Conservation (phyloP, 306 rosid genomes). For the Fragaria nilgerrensis region DNA sequence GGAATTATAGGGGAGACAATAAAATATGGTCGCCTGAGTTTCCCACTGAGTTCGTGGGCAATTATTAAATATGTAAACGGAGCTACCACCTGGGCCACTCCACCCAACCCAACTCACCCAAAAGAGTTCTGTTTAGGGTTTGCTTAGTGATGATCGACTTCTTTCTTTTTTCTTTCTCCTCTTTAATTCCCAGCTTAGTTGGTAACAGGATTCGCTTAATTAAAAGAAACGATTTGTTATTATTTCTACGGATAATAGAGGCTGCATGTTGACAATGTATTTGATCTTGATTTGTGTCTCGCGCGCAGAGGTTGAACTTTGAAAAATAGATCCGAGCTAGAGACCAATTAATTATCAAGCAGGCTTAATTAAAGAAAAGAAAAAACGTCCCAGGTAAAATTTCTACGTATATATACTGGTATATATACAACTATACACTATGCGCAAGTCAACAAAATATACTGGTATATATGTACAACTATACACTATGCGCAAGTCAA, state of each 20-base stretch:
- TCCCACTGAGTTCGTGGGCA: slow-evolving; percentile 86
- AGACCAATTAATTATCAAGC: not conserved
- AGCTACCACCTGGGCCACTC: slow-evolving; percentile 42
- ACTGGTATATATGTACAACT: too few species aligned
- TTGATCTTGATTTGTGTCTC: not conserved
- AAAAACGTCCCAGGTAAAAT: too few species aligned
- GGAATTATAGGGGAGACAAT: slow-evolving; percentile 70
- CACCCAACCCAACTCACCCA: slow-evolving; percentile 11
- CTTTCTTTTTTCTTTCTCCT: not conserved
- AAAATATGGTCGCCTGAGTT: slow-evolving; percentile 64
- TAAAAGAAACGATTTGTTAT: not conserved
- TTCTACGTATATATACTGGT: too few species aligned
- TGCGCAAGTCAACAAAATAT: too few species aligned
- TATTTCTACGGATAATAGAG: not conserved
- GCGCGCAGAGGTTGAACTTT: not conserved
- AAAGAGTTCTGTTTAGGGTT: slow-evolving; percentile 33
- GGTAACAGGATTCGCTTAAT: not conserved
- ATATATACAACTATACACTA: too few species aligned
- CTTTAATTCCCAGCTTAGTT: not conserved
- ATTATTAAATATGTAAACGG: slow-evolving; percentile 49
- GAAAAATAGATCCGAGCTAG: not conserved
- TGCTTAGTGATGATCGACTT: not conserved
- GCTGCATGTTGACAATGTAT: not conserved
- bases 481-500: too few species aligned
- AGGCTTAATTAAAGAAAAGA: not conserved